Conservation (phyloP, 2,329 filamentous ascomycete genomes). For the Alternaria rosae region DNA sequence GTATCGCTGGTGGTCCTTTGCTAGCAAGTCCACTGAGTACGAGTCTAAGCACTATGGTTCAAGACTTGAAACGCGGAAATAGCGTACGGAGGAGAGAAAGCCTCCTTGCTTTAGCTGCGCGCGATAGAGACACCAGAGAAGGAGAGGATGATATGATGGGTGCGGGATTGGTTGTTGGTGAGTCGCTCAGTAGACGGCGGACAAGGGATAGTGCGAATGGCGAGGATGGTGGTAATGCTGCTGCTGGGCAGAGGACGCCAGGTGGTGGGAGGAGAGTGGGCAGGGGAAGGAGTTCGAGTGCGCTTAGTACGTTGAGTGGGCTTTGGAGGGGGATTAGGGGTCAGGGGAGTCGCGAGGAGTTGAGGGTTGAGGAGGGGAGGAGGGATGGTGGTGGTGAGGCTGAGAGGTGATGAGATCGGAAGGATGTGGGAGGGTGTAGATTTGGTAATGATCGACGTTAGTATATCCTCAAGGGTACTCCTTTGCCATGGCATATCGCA, state of each 20-base stretch:
- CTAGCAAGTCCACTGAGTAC: constrained; percentile 68
- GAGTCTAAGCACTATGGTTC: constrained; percentile 68
- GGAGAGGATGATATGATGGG: constrained; percentile 4
- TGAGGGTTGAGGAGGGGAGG: constrained; percentile 4
- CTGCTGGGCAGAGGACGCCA: background rate
- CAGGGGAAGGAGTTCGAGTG: constrained; percentile 38
- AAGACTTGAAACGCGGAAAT: constrained; percentile 68
- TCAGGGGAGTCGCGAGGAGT: constrained; percentile 18
- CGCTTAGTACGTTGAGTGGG: constrained; percentile 31
- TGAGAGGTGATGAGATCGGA: background rate
- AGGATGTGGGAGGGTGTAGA: background rate
- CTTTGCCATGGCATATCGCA: too few species aligned
- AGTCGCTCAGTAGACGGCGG: constrained; percentile 32
- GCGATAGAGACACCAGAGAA: constrained; percentile 3
- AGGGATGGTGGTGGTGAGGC: background rate
- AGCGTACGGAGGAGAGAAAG: constrained; percentile 10
- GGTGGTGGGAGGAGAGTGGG: constrained; percentile 1
- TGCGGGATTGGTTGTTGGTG: constrained; percentile 17
- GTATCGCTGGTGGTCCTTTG: constrained; percentile 62
- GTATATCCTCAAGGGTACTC: too few species aligned
- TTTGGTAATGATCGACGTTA: background rate
- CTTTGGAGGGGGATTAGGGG: constrained; percentile 42
- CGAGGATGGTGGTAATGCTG: background rate
- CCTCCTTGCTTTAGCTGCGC: constrained; percentile 16
- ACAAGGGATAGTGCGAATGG: constrained; percentile 19